Evolutionary conservation across 768 basidiomycete species (phyloP).

Genomic region (Tricholoma hemisulphureum): DNA sequence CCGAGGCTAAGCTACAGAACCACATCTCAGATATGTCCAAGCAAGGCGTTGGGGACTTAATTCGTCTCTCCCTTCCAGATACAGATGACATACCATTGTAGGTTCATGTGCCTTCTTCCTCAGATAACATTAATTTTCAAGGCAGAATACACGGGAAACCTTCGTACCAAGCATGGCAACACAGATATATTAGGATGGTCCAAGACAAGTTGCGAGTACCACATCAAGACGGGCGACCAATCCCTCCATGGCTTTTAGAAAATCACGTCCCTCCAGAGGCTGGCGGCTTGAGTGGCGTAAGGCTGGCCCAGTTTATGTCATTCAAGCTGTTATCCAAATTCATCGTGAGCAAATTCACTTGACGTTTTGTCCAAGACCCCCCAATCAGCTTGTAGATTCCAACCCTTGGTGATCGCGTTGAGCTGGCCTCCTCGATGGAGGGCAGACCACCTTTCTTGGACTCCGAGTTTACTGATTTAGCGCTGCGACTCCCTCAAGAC

Average conservation of each 20-base stretch:
- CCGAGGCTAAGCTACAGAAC: no score
- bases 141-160: no score
- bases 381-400: not conserved
- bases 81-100: no score
- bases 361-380: no score
- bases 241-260: not conserved
- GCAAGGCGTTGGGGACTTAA: not conserved
- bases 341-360: no score
- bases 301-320: not conserved
- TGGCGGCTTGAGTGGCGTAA: not conserved
- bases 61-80: no score
- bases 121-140: not conserved
- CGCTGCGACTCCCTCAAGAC: not conserved
- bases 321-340: no score
- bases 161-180: no score
- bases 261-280: not conserved
- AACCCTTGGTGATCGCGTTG: not conserved
- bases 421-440: not conserved
- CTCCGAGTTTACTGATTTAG: not conserved
- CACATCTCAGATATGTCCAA: no score
- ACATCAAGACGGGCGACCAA: not conserved
- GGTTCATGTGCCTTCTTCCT: not conserved
- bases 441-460: not conserved
- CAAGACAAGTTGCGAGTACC: not conserved
- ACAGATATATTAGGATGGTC: no score